phyloP scores from a whole-genome alignment of 2,329 filamentous ascomycete genomes.

The Epichloe hybrida region DNA sequence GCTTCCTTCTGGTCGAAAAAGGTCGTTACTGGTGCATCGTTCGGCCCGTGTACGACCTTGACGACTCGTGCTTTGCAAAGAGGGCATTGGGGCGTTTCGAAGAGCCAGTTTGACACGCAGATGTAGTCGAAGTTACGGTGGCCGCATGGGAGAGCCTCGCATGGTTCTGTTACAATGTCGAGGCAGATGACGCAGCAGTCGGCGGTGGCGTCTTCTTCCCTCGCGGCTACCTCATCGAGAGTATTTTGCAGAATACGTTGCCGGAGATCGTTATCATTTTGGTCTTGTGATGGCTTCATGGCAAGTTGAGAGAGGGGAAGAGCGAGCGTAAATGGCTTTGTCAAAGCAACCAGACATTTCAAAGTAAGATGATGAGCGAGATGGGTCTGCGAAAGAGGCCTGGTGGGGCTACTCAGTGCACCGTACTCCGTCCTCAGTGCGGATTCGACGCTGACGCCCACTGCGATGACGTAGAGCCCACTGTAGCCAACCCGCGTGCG shows the following conservation, averaged over 20 bases:
- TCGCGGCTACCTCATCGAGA: slow-evolving; percentile 25
- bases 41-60: slow-evolving; percentile 53
- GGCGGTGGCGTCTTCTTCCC: slow-evolving; percentile 9
- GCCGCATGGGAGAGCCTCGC: slow-evolving; percentile 60
- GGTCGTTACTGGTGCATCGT: slow-evolving; percentile 25
- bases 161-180: slow-evolving; percentile 57
- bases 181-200: slow-evolving; percentile 77
- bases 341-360: neutral
- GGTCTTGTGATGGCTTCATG: neutral
- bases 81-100: slow-evolving; percentile 59
- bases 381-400: too few species aligned
- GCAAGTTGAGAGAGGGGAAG: neutral
- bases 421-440: too few species aligned
- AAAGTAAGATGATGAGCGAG: too few species aligned
- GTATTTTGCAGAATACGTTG: slow-evolving; percentile 30
- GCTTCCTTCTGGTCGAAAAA: slow-evolving; percentile 37
- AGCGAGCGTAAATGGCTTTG: too few species aligned
- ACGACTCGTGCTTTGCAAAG: slow-evolving; percentile 52
- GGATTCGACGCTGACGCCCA: neutral
- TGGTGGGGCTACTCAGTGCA: neutral
- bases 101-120: slow-evolving; percentile 72
- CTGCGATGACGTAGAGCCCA: neutral
- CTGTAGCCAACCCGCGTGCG: neutral
- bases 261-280: slow-evolving; percentile 22
- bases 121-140: slow-evolving; percentile 76